Conservation (phyloP, 805 yeast genomes). For the Diddensiella santjacobensis region DNA sequence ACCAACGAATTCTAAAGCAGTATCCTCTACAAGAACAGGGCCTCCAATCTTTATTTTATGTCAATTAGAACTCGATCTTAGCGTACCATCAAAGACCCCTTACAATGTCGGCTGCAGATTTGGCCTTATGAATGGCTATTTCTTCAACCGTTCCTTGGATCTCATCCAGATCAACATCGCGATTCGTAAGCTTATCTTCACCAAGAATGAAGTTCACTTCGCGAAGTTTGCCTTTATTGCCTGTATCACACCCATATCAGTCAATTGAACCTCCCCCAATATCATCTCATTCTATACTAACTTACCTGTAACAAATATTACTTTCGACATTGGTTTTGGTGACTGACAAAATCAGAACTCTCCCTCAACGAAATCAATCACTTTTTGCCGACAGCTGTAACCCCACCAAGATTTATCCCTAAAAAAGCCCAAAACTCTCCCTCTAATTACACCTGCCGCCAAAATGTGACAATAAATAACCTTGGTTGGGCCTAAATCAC, state of each 20-base stretch:
- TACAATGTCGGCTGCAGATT: constrained; percentile 59
- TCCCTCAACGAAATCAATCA: no score
- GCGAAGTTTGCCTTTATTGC: constrained; percentile 80
- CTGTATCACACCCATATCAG: constrained; percentile 49
- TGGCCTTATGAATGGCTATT: constrained; percentile 76
- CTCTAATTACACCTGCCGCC: no score
- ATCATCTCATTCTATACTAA: background rate
- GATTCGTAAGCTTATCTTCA: constrained; percentile 47
- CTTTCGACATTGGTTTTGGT: background rate
- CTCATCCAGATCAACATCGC: constrained; percentile 78
- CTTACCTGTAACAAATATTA: constrained; percentile 16
- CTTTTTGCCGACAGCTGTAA: no score
- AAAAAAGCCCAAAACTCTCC: no score
- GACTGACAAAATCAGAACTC: no score
- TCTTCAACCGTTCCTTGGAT: constrained; percentile 83
- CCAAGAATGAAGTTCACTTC: constrained; percentile 76
- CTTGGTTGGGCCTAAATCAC: no score
- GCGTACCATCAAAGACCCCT: constrained; percentile 8
- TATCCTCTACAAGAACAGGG: constrained; percentile 93
- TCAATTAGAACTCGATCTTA: background rate
- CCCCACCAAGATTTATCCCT: no score
- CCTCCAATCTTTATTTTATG: constrained; percentile 44
- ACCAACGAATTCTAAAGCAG: constrained; percentile 82
- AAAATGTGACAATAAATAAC: no score
- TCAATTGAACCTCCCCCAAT: background rate